A percentile compares a stretch with the other conserved stretches of the same genome.
phyloP scores from a whole-genome alignment of 23 red algal genomes.

The Cyanidium caldarium region DNA sequence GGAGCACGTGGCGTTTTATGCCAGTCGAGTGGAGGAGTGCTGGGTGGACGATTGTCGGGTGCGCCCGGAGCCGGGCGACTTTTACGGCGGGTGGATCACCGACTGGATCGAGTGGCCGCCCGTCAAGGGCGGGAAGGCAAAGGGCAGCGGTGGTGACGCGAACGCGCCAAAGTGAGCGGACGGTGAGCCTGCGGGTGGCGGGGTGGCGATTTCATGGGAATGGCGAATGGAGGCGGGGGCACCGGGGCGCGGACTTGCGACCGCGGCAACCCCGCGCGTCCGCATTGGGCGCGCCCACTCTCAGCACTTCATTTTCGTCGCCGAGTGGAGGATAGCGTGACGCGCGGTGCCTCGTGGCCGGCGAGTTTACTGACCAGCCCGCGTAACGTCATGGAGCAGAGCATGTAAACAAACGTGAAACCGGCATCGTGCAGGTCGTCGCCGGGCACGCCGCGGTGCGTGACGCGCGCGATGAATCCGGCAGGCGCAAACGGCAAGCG shows the following conservation, averaged over 20 bases:
- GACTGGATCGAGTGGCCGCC: constrained; percentile 2
- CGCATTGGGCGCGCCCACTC: too few relatives aligned
- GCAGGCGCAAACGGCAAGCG: not conserved
- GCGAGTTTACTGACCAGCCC: not conserved
- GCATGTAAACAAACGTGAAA: not conserved
- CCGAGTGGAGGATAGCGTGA: too few relatives aligned
- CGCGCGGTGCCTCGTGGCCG: not conserved
- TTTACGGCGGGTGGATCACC: constrained; percentile 40
- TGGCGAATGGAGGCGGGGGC: too few relatives aligned
- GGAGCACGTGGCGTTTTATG: constrained; percentile 22
- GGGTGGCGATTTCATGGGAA: too few relatives aligned
- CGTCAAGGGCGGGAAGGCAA: not conserved
- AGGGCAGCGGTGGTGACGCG: too few relatives aligned
- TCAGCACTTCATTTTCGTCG: too few relatives aligned
- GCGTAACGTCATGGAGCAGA: constrained; percentile 3
- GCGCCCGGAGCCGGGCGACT: constrained; percentile 13
- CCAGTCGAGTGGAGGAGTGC: constrained; percentile 12
- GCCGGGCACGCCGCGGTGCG: not conserved
- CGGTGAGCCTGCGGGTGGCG: too few relatives aligned
- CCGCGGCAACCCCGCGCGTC: too few relatives aligned
- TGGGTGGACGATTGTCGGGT: constrained; percentile 18
- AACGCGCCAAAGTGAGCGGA: too few relatives aligned
- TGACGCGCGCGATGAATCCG: not conserved
- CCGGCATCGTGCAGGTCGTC: not conserved
- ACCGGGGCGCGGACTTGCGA: too few relatives aligned